phyloP scores from a whole-genome alignment of 495 filamentous ascomycete genomes.

The Hypoxylon lenormandii region DNA sequence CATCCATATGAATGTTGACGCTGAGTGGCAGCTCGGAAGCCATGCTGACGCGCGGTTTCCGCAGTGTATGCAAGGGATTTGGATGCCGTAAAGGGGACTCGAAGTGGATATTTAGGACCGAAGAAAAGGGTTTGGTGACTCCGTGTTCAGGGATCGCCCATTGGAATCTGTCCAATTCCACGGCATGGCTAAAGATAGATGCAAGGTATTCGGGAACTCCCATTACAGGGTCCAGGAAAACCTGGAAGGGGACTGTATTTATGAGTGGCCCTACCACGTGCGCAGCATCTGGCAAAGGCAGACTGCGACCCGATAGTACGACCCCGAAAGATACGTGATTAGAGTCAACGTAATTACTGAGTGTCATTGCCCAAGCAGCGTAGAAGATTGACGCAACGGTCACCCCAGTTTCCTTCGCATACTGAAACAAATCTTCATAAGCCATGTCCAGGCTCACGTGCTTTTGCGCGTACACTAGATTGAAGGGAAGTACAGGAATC shows the following conservation, averaged over 20 bases:
- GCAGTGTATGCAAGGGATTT: too few species aligned
- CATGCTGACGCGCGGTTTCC: too few species aligned
- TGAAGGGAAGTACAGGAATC: too few species aligned
- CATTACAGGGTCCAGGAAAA: neutral
- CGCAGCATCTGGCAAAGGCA: slow-evolving; percentile 49
- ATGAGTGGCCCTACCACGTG: slow-evolving; percentile 47
- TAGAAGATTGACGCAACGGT: slow-evolving; percentile 4
- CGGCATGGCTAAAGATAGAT: neutral
- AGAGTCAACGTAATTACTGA: slow-evolving; percentile 35
- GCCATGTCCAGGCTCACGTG: neutral
- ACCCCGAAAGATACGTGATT: slow-evolving; percentile 60
- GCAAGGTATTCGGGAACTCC: slow-evolving; percentile 12
- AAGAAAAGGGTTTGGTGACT: too few species aligned
- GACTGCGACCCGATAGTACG: slow-evolving; percentile 60
- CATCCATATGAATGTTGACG: too few species aligned
- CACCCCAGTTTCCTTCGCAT: neutral
- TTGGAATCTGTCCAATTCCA: slow-evolving; percentile 13
- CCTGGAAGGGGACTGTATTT: slow-evolving; percentile 39
- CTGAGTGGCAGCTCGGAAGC: too few species aligned
- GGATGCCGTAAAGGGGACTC: too few species aligned
- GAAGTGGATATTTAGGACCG: too few species aligned
- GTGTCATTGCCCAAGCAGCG: slow-evolving; percentile 15
- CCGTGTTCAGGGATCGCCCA: neutral
- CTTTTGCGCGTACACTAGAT: too few species aligned
- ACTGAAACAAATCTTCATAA: neutral